Base-by-base conservation (phyloP, 2,329 filamentous ascomycete genomes). In the Aspergillus sp. region DNA sequence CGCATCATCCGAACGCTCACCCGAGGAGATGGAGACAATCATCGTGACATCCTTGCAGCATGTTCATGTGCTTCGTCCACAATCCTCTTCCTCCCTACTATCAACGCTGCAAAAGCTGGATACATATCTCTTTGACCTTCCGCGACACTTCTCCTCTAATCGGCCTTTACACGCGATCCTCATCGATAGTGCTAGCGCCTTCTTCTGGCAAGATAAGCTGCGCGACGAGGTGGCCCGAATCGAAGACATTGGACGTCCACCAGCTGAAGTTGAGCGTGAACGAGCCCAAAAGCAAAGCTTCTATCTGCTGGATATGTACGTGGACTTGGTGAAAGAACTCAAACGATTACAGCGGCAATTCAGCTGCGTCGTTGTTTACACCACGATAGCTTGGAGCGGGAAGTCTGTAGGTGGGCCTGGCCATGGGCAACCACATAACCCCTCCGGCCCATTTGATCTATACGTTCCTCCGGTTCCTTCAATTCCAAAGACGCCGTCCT, bases 31-130 rank as follows among this genome's bases (percentile, higher is more conserved):
- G 2, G 54, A 57, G 28, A 41, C 49, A 7, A 49, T 70, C 1
- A 45, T 79, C 10, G 47, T 51, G n/a, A 51, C 51, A 19, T 62
- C 69, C 4, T 64, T 85, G 0, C 54, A 64, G 27, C 79, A 84
- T 53, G 60, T 84, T 32, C 80, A 83, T 57, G 66, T 84, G 47
- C 77, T 82, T 62, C 72, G 66, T 3, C 78, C 79, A 0, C 68
- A 75, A 36, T 76, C 75, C 1, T 76, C 76, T 26, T 37, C 62
- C 2, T 68, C 73, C 2, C 61, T 82, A 0, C 61, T 81, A 2
- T 58, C 71, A 6, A 78, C 77, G 0, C 55, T 84, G 1, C 48
- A 61, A 3, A 49, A 53, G 0, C 57, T 84, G 0, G 68, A 72
- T 11, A 35, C 50, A 0, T 80, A 82, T 56, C 71, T 85, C 6